phyloP scores from a whole-genome alignment of 805 yeast species.

The Diddensiella caesifluorescens region DNA sequence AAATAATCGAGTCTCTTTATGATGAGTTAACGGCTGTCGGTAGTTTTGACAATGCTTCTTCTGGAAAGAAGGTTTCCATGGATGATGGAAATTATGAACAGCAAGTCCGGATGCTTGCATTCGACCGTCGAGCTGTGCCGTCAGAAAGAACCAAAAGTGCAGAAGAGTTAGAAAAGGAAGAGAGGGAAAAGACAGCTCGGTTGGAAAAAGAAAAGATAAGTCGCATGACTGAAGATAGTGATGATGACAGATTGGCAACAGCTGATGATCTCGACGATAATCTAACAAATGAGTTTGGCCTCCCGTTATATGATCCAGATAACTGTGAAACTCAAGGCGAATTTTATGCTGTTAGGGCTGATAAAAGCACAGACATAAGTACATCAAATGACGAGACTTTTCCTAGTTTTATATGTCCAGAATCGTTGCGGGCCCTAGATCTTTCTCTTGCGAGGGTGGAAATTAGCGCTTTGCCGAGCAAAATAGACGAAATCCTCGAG shows the following conservation, averaged over 20 bases:
- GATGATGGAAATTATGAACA: slow-evolving; percentile 33
- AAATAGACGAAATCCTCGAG: slow-evolving; percentile 51
- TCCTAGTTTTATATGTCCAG: no score
- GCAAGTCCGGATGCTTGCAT: slow-evolving; percentile 35
- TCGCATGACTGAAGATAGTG: slow-evolving; percentile 35
- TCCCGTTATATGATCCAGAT: slow-evolving; percentile 25
- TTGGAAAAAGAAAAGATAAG: slow-evolving; percentile 33
- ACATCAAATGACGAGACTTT: no score
- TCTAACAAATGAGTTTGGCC: slow-evolving; percentile 34
- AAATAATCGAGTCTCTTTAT: slow-evolving; percentile 31
- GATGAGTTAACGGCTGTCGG: slow-evolving; percentile 25
- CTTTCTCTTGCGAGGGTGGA: no score
- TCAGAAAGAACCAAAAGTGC: slow-evolving; percentile 39
- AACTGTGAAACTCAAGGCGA: slow-evolving; percentile 38
- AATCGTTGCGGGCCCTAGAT: no score
- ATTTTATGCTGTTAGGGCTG: slow-evolving; percentile 35
- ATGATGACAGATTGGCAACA: slow-evolving; percentile 3
- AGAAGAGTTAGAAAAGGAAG: slow-evolving; percentile 37
- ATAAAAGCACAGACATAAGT: slow-evolving; percentile 16
- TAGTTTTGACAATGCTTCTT: neutral
- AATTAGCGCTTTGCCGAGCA: slow-evolving; percentile 30
- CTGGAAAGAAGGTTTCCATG: slow-evolving; percentile 1
- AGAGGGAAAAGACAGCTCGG: slow-evolving; percentile 28
- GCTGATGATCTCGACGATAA: slow-evolving; percentile 32
- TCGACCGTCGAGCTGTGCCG: slow-evolving; percentile 39